A percentile compares a stretch with the other conserved stretches of the same genome.
Evolutionary conservation across 1,284 basidiomycete species (phyloP).

Genomic region (Marasmius sp.): DNA sequence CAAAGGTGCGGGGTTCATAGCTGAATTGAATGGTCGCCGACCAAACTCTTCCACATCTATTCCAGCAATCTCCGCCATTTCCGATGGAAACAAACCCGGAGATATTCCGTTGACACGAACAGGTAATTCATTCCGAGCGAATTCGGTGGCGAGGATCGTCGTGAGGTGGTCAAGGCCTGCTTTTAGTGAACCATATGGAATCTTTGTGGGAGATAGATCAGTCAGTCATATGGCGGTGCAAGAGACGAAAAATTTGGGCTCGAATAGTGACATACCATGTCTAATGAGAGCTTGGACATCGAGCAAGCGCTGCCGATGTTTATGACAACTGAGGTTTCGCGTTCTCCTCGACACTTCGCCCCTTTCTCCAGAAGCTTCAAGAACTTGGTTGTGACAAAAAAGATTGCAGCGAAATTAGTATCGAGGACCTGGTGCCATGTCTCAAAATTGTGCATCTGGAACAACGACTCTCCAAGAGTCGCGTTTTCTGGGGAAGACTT

Average conservation of each 20-base stretch:
- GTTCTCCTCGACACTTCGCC: slow-evolving; percentile 10
- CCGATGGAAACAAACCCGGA: slow-evolving; percentile 43
- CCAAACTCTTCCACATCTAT: background rate
- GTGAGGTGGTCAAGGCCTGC: slow-evolving; percentile 48
- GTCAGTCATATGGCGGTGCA: background rate
- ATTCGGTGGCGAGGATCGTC: slow-evolving; percentile 47
- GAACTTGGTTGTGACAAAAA: slow-evolving; percentile 9
- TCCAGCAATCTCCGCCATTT: slow-evolving; percentile 29
- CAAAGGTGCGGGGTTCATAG: background rate
- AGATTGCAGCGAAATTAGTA: slow-evolving; percentile 1
- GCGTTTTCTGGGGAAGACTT: background rate
- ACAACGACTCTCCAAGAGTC: slow-evolving; percentile 4
- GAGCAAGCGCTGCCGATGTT: slow-evolving; percentile 50
- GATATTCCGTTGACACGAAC: slow-evolving; percentile 47
- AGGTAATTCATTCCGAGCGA: slow-evolving; percentile 42
- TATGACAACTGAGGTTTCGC: slow-evolving; percentile 36
- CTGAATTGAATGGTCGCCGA: background rate
- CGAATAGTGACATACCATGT: slow-evolving; percentile 9
- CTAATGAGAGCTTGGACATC: slow-evolving; percentile 40
- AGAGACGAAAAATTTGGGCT: background rate
- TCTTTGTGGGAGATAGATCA: background rate
- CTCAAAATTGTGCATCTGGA: background rate
- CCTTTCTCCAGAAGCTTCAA: slow-evolving; percentile 7
- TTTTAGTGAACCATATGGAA: slow-evolving; percentile 30
- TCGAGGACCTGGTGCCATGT: slow-evolving; percentile 2